phyloP scores from a whole-genome alignment of 2,329 filamentous ascomycete species.

The Colletotrichum camelliae region DNA sequence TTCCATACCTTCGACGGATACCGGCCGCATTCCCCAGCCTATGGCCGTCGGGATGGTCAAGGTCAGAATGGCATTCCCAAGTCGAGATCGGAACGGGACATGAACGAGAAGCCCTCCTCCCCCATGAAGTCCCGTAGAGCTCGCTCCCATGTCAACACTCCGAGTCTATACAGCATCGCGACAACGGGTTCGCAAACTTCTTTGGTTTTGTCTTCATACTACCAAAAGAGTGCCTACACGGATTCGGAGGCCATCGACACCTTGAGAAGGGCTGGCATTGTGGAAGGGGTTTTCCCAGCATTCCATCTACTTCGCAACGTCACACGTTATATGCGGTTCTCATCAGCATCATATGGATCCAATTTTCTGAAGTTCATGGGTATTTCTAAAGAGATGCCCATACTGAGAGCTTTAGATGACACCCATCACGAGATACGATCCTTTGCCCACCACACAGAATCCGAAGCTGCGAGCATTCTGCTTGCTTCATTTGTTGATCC shows the following conservation, averaged over 20 bases:
- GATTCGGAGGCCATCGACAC: slow-evolving; percentile 53
- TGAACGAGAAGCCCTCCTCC: slow-evolving; percentile 24
- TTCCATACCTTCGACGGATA: slow-evolving; percentile 51
- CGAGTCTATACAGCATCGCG: slow-evolving; percentile 66
- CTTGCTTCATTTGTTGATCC: slow-evolving; percentile 75
- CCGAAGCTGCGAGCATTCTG: slow-evolving; percentile 63
- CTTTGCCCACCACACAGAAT: slow-evolving; percentile 67
- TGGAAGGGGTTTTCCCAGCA: slow-evolving; percentile 64
- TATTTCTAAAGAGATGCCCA: slow-evolving; percentile 57
- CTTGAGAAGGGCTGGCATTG: slow-evolving; percentile 56
- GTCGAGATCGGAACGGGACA: slow-evolving; percentile 39
- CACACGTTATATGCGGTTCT: slow-evolving; percentile 69
- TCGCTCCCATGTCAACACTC: slow-evolving; percentile 41
- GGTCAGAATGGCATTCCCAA: slow-evolving; percentile 34
- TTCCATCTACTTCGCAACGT: slow-evolving; percentile 67
- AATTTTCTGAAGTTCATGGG: slow-evolving; percentile 68
- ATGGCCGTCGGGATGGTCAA: slow-evolving; percentile 31
- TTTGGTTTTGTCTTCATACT: slow-evolving; percentile 54
- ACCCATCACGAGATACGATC: slow-evolving; percentile 66
- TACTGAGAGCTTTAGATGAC: slow-evolving; percentile 44
- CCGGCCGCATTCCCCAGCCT: slow-evolving; percentile 49
- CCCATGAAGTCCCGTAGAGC: slow-evolving; percentile 29
- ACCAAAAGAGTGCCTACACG: slow-evolving; percentile 53
- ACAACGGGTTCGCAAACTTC: slow-evolving; percentile 63
- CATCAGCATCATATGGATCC: slow-evolving; percentile 70